Evolutionary conservation across 768 basidiomycete species (phyloP), one percentile per base, ranked within the genome.

Genomic region (Mycena kentingensis): DNA sequence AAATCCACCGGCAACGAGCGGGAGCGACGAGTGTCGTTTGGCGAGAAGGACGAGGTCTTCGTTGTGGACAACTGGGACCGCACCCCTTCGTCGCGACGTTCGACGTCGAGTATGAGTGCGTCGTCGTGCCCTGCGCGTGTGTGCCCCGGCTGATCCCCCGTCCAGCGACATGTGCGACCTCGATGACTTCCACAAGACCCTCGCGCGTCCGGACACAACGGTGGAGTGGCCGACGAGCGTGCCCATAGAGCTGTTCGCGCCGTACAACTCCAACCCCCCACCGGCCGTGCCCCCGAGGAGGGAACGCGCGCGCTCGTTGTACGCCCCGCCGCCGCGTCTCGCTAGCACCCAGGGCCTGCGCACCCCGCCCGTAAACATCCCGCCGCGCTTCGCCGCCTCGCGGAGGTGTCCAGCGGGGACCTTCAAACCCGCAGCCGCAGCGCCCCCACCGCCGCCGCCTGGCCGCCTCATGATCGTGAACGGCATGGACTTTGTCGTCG

Each of bases 51-150:
- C 11, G 41, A 42, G 25, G 41, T 42, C 22, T 42, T 42, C 25
- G 41, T 24, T 11, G 41, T 42, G 7, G 41, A 42, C 10, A 42
- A 42, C 41, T 42, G 41, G 41, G 41, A 42, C 24, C 41, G 41
- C 41, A 42, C 41, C 19, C 41, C 24, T 24, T 25, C 11, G 22
- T 11, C 25, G 41, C 41, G 21, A 42, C 5, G 6, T 11, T 26
- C 22, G 21, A 24, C 7, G 12, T 21, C 12, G 22, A 19, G 5
- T 42, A 42, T 19, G 41, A 42, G 41, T 42, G 11, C 21, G 41
- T 27, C n/a, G n/a, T n/a, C 22, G 11, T 24, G 8, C n/a, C 41
- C 11, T 42, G 12, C 26, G 12, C 11, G 7, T 19, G 36, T 37
- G 6, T 37, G 12, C 36, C 19, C 19, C 11, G 18, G 7, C 11